Evolutionary conservation across 345 rosid genomes (phyloP), one percentile per base, ranked within the genome.

Genomic region (Arabidopsis arenosa): DNA sequence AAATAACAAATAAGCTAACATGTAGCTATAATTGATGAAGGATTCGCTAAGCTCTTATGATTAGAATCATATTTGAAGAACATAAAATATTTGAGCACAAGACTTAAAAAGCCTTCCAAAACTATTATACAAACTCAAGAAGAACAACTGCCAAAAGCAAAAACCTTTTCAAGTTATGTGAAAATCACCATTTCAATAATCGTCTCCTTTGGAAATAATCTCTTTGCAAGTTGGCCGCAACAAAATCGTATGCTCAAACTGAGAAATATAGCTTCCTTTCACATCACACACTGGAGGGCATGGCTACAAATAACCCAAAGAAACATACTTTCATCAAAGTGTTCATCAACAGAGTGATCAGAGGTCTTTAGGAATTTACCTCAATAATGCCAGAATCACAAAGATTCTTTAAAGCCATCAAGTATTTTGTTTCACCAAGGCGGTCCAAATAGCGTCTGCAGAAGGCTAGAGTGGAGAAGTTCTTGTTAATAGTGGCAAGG

Each of bases 401-500:
- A 45, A 95, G 84, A 79, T 90, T 92, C 87, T 92, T 95, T 52
- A 95, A 78, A 36, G 97, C 98, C 98, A 92, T 88, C 32, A 92
- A 79, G 78, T 95, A 95, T 75, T 92, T 95, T 14, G 93, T 89
- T 84, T 95, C 97, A 44, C 98, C 98, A 21, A 92, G 81, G 23
- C 94, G 93, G 81, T 95, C 99, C 80, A 95, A 80, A 81, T 92
- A 92, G 17, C 97, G 87, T 75, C 90, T 87, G 72, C 99, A 95
- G 82, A 95, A 95, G 49, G 96, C 97, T 40, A 95, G 80, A 23
- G 98, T 88, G 6, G 96, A 89, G 82, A 95, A 95, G 71, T 95
- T 92, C 82, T 92, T 92, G 85, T 95, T 86, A 36, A 95, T 95
- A 49, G 91, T 87, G 32, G 89, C 93, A 12, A 95, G 86, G 17